These are phyloP conservation scores for Tricholoma sp. DNA, from an alignment of 768 basidiomycete species.

Conservation along the genomic window DNA sequence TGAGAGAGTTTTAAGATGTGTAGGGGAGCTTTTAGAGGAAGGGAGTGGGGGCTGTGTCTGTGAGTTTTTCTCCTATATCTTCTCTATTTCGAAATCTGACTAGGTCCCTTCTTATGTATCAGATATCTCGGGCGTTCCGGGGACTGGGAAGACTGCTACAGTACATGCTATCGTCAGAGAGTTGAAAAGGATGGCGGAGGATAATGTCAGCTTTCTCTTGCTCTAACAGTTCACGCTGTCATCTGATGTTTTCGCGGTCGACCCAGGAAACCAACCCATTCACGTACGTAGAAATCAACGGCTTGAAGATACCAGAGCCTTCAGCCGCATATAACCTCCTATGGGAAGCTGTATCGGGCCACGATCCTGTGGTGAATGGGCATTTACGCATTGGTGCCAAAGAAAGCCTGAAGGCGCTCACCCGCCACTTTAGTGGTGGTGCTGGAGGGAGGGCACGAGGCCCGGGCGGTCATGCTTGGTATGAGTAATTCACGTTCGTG, in stretches of 20 bases:
- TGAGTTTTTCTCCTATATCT: conserved; percentile 34
- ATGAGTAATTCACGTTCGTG: neutral
- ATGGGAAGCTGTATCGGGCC: conserved; percentile 90
- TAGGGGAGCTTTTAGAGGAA: conserved; percentile 85
- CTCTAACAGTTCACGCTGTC: neutral
- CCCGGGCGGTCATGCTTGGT: conserved; percentile 89
- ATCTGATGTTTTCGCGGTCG: conserved; percentile 2
- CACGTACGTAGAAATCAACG: conserved; percentile 97
- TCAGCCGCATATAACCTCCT: conserved; percentile 87
- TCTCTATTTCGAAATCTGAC: conserved; percentile 2
- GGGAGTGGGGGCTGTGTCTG: conserved; percentile 95
- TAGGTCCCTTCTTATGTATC: neutral
- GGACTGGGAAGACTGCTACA: conserved; percentile 97
- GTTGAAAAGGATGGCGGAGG: conserved; percentile 82
- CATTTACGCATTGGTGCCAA: conserved; percentile 68
- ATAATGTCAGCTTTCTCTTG: conserved; percentile 47
- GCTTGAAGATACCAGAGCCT: conserved; percentile 89
- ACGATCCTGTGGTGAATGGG: conserved; percentile 57
- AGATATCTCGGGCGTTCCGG: conserved; percentile 99
- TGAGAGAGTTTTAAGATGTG: conserved; percentile 62
- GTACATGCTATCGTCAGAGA: conserved; percentile 91
- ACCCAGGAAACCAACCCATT: conserved; percentile 88
- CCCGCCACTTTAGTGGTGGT: conserved; percentile 68
- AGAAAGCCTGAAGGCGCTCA: conserved; percentile 77
- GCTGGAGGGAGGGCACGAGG: conserved; percentile 41